A percentile compares a stretch with the other conserved stretches of the same genome.
phyloP scores from a whole-genome alignment of 148 eudicot species.

The Camellia sinensis region DNA sequence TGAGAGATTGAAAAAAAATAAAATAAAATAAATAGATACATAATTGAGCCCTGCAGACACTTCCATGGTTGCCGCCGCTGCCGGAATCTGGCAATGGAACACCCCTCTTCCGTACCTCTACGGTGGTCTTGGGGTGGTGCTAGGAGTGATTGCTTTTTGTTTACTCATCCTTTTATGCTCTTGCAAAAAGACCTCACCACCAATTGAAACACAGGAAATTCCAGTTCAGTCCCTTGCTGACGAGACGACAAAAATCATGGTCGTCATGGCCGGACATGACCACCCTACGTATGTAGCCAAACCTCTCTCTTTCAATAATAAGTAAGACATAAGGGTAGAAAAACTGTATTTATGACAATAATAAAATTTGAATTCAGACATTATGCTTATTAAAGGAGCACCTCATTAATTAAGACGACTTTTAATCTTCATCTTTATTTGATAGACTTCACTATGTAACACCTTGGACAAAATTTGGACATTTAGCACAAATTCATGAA shows the following conservation, averaged over 20 bases:
- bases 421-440: no score
- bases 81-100: slow-evolving; percentile 7
- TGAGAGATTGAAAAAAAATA: no score
- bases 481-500: no score
- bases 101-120: slow-evolving; percentile 10
- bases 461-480: no score
- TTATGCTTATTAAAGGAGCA: fast-evolving
- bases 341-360: no score
- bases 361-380: no score
- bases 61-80: neutral
- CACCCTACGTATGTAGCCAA: neutral
- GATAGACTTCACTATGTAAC: no score
- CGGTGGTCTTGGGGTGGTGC: slow-evolving; percentile 12
- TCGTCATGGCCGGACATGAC: slow-evolving; percentile 1
- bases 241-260: neutral
- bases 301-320: neutral
- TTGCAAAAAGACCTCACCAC: neutral
- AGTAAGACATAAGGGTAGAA: no score
- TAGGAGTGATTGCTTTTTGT: slow-evolving; percentile 10
- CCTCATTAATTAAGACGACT: no score
- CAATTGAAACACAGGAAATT: neutral
- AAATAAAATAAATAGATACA: no score
- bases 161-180: slow-evolving; percentile 15
- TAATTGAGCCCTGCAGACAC: neutral
- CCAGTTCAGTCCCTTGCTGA: neutral